These are phyloP conservation scores for Huntiella bhutanensis DNA, from an alignment of 2,329 filamentous ascomycete genomes.

Conservation along the genomic window DNA sequence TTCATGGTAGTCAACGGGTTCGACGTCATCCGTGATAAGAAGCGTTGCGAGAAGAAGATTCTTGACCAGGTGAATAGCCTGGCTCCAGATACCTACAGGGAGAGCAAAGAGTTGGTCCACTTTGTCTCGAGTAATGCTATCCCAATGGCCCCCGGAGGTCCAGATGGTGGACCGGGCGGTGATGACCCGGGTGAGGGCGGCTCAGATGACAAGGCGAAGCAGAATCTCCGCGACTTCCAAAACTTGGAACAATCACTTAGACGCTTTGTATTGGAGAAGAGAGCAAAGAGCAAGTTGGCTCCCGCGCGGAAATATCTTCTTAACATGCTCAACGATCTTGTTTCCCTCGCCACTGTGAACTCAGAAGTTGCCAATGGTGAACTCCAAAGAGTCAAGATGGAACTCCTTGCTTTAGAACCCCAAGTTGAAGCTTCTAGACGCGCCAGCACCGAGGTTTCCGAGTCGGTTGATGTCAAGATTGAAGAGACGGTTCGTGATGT, in stretches of 20 bases:
- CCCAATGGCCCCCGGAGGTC: slow-evolving; percentile 45
- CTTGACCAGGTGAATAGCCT: slow-evolving; percentile 71
- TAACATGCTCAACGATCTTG: slow-evolving; percentile 78
- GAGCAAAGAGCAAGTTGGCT: slow-evolving; percentile 83
- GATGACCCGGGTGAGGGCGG: slow-evolving; percentile 25
- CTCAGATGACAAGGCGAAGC: slow-evolving; percentile 48
- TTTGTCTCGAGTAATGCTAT: slow-evolving; percentile 97
- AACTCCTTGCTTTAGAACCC: slow-evolving; percentile 68
- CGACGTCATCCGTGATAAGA: slow-evolving; percentile 81
- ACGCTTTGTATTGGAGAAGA: slow-evolving; percentile 88
- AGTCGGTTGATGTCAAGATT: slow-evolving; percentile 63
- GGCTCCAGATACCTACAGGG: slow-evolving; percentile 87
- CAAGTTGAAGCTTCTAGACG: slow-evolving; percentile 68
- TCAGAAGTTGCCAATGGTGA: slow-evolving; percentile 71
- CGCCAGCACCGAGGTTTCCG: slow-evolving; percentile 59
- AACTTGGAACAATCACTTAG: slow-evolving; percentile 74
- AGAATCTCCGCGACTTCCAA: slow-evolving; percentile 79
- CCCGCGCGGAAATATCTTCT: slow-evolving; percentile 89
- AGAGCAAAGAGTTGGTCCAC: slow-evolving; percentile 80
- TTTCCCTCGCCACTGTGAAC: slow-evolving; percentile 70
- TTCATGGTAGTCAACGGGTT: slow-evolving; percentile 98
- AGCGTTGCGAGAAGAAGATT: slow-evolving; percentile 80
- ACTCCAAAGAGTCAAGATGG: slow-evolving; percentile 60
- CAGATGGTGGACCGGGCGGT: slow-evolving; percentile 36
- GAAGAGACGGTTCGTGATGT: slow-evolving; percentile 73